Percentiles rank a stretch among this genome's conserved stretches.
These are phyloP conservation scores for Aspergillus kassunensis DNA, from an alignment of 495 filamentous ascomycete genomes.

Conservation along the genomic window DNA sequence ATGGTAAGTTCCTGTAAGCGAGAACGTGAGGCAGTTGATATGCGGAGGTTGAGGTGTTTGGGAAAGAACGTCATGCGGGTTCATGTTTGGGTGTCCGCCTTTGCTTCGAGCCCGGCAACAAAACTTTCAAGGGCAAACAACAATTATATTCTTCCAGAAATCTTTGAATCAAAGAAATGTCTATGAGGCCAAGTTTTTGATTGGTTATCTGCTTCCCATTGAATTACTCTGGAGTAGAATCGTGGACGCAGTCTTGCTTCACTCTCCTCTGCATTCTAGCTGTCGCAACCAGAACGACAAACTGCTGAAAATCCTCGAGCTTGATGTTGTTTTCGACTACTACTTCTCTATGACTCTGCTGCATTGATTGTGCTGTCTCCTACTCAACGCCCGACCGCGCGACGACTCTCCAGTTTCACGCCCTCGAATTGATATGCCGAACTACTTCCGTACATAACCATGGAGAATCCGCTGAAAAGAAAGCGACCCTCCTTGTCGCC, in stretches of 20 bases:
- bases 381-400: background rate
- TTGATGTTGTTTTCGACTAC: background rate
- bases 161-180: background rate
- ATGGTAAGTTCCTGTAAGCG: background rate
- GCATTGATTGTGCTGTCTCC: background rate
- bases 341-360: background rate
- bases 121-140: too few species aligned
- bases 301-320: background rate
- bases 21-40: background rate
- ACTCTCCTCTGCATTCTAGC: background rate
- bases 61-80: slow-evolving; percentile 22
- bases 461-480: slow-evolving; percentile 59
- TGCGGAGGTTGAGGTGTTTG: background rate
- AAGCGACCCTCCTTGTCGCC: slow-evolving; percentile 42
- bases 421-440: background rate
- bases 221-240: too few species aligned
- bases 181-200: background rate
- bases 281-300: background rate
- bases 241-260: background rate
- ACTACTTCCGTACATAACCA: slow-evolving; percentile 16
- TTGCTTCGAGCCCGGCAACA: background rate
- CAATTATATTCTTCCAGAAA: background rate
- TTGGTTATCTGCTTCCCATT: too few species aligned
- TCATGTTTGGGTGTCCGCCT: slow-evolving; percentile 18
- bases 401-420: background rate